Conservation (phyloP, 805 yeast species). For the Pachysolen tannophilus region DNA sequence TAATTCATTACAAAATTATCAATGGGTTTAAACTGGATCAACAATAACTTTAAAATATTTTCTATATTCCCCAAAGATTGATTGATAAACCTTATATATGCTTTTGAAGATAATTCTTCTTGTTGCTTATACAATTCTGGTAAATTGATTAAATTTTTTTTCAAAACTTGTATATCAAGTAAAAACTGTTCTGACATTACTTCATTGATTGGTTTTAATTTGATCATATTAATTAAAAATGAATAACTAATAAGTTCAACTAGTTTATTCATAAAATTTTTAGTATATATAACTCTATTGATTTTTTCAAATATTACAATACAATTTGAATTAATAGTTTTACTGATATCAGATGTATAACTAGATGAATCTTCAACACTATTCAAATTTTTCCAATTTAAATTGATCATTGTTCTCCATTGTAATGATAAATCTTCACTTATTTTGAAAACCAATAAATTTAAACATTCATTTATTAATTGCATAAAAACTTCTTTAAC, state of each 20-base stretch:
- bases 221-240: conserved; percentile 48
- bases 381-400: conserved; percentile 62
- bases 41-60: conserved; percentile 56
- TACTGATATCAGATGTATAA: conserved; percentile 54
- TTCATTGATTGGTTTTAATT: conserved; percentile 61
- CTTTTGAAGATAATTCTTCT: conserved; percentile 21
- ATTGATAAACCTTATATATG: conserved; percentile 19
- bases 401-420: conserved; percentile 78
- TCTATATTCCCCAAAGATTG: conserved; percentile 32
- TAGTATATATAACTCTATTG: conserved; percentile 60
- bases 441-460: conserved; percentile 47
- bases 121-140: conserved; percentile 36
- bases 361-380: conserved; percentile 67
- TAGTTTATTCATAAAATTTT: conserved; percentile 69
- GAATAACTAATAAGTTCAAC: conserved; percentile 56
- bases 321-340: conserved; percentile 36
- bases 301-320: conserved; percentile 45
- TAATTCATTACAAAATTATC: conserved; percentile 56
- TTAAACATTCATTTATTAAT: conserved; percentile 50
- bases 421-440: conserved; percentile 54
- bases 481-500: conserved; percentile 50
- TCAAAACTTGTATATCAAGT: conserved; percentile 62
- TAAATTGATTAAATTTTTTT: conserved; percentile 39
- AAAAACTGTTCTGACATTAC: conserved; percentile 73
- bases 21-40: conserved; percentile 60